A percentile compares a stretch with the other conserved stretches of the same genome.
These are phyloP conservation scores for Pleurotus pulmonarius DNA, from an alignment of 768 basidiomycete species.

Conservation along the genomic window DNA sequence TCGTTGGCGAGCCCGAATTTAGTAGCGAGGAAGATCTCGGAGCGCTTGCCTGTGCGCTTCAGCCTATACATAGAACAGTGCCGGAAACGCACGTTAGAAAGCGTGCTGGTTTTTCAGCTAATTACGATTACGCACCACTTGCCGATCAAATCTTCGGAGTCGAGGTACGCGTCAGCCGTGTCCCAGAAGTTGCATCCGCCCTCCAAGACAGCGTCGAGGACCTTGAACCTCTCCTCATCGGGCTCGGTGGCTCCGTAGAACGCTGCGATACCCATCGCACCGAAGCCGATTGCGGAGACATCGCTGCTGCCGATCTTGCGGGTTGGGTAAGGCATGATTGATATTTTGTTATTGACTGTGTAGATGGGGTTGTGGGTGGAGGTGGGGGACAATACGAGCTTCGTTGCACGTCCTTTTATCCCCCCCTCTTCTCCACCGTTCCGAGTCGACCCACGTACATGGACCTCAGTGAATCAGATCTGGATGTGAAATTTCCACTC, in stretches of 20 bases:
- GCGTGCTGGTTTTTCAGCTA: too few relatives aligned
- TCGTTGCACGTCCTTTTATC: too few relatives aligned
- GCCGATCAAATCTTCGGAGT: constrained; percentile 7
- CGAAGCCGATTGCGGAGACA: constrained; percentile 44
- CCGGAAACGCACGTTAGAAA: background rate
- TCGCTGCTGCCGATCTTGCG: constrained; percentile 27
- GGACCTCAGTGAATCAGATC: too few relatives aligned
- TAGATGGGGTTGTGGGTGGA: too few relatives aligned
- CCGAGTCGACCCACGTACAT: too few relatives aligned
- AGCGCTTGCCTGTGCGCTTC: constrained; percentile 39
- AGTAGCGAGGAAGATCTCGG: constrained; percentile 51
- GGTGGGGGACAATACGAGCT: too few relatives aligned
- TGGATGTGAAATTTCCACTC: too few relatives aligned
- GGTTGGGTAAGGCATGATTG: background rate
- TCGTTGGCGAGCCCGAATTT: constrained; percentile 40
- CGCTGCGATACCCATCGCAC: constrained; percentile 39
- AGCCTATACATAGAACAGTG: constrained; percentile 28
- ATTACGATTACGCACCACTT: constrained; percentile 29
- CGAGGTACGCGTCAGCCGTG: constrained; percentile 40
- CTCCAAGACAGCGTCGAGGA: constrained; percentile 38
- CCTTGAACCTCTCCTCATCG: constrained; percentile 52
- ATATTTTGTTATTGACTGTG: background rate
- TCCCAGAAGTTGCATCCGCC: constrained; percentile 47
- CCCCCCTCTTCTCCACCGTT: too few relatives aligned
- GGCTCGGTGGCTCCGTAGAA: constrained; percentile 34